Percentiles rank a stretch among this genome's conserved stretches.
Conservation (phyloP, 2,329 filamentous ascomycete species). For the Pyrenophora graminea region DNA sequence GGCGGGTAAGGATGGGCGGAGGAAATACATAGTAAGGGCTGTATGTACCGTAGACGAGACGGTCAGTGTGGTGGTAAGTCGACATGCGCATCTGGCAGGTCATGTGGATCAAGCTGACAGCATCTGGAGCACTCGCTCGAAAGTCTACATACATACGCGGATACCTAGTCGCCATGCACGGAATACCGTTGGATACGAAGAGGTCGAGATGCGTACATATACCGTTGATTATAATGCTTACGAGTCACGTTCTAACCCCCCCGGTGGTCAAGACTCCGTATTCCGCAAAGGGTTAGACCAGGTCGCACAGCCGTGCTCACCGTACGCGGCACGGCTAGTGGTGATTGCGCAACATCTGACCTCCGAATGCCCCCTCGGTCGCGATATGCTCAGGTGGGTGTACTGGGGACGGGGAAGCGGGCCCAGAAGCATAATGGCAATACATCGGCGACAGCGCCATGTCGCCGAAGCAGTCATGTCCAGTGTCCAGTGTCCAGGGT, state of each 20-base stretch:
- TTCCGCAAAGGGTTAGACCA: constrained; percentile 10
- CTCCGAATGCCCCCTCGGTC: constrained; percentile 11
- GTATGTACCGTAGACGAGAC: too few relatives aligned
- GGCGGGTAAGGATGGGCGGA: not conserved
- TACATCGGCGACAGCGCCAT: constrained; percentile 14
- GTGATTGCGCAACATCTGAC: constrained; percentile 23
- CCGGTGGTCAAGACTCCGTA: not conserved
- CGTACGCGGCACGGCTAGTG: constrained; percentile 14
- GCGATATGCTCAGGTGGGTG: not conserved
- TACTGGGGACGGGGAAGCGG: constrained; percentile 23
- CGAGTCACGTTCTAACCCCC: too few relatives aligned
- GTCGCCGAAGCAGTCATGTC: constrained; percentile 12
- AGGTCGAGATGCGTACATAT: too few relatives aligned
- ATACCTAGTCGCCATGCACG: too few relatives aligned
- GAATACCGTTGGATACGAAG: too few relatives aligned
- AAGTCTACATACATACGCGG: too few relatives aligned
- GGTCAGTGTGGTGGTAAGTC: too few relatives aligned
- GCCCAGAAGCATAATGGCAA: constrained; percentile 13
- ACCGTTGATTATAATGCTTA: too few relatives aligned
- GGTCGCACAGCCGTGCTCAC: constrained; percentile 14
- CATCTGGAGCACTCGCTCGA: too few relatives aligned
- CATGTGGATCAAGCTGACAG: too few relatives aligned
- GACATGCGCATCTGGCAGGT: too few relatives aligned
- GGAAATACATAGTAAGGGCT: not conserved
- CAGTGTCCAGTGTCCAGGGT: constrained; percentile 3